A percentile compares a stretch with the other conserved stretches of the same genome.
These are phyloP conservation scores for Fragaria ananassa DNA, from an alignment of 306 rosid genomes.

Conservation along the genomic window DNA sequence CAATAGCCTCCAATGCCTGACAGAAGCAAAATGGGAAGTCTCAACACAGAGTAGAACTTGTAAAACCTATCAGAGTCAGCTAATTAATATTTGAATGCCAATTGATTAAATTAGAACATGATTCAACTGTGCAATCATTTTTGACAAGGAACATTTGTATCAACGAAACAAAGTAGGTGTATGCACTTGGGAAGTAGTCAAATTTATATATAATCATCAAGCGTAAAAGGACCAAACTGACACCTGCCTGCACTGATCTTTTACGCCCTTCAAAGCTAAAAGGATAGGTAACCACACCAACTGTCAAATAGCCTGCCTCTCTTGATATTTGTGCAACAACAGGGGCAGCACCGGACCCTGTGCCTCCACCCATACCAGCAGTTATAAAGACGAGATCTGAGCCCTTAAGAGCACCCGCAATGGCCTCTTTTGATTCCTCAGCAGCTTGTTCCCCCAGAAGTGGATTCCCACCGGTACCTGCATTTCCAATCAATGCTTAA, in stretches of 20 bases:
- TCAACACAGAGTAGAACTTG: background rate
- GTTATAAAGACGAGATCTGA: constrained; percentile 97
- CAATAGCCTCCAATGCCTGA: constrained; percentile 97
- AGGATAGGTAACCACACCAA: constrained; percentile 94
- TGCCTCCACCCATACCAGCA: constrained; percentile 99
- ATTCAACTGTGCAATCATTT: background rate
- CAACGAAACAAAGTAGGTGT: background rate
- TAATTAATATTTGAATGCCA: background rate
- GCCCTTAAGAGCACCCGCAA: constrained; percentile 80
- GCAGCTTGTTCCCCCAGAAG: constrained; percentile 98
- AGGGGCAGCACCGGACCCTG: constrained; percentile 99
- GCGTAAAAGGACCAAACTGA: constrained; percentile 29
- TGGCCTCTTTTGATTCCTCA: constrained; percentile 89
- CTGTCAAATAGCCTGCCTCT: constrained; percentile 96
- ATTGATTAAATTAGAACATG: background rate
- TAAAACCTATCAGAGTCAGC: background rate
- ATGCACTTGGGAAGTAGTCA: background rate
- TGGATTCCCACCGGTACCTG: constrained; percentile 99
- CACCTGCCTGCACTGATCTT: constrained; percentile 95
- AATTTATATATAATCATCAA: background rate
- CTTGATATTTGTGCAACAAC: constrained; percentile 92
- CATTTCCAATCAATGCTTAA: constrained; percentile 42
- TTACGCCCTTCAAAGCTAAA: constrained; percentile 97
- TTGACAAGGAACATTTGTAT: background rate
- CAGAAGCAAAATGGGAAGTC: constrained; percentile 17